Base-by-base conservation (phyloP, 31 red algal species). In the Pterothamnion heteromorphum region DNA sequence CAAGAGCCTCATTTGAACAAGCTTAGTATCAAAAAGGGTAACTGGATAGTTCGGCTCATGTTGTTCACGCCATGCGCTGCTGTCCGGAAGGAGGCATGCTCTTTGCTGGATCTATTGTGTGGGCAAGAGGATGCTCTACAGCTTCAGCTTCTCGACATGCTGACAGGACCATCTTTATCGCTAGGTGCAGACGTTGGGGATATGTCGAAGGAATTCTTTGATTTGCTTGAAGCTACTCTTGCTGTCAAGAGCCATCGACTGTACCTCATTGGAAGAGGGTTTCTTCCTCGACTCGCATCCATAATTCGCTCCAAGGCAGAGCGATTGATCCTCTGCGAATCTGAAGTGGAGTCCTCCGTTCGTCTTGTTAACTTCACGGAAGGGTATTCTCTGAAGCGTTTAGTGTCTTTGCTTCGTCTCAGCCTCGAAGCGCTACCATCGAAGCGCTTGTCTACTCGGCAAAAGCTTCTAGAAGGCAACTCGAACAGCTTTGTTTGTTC, bases 11-110 rank as follows among this genome's bases (percentile, higher is more conserved):
- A n/a, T n/a, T n/a, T n/a, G n/a, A n/a, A n/a, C n/a, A n/a, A n/a
- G n/a, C n/a, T n/a, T n/a, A n/a, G n/a, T 4, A 91, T 95, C 83
- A 80, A 92, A 5, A 74, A 96, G 35, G 90, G 92, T 32, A 94
- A 94, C 80, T 97, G 95, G 95, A 84, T 97, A 31, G 86, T 97
- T 31, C 93, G 93, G 3, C 71, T 97, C 23, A 94, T 97, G 80
- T 76, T 97, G 31, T 93, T 93, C 31, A 97, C 95, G 89, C 89
- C 36, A 34, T 39, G 31, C n/a, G 88, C 21, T 85, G 94, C 36
- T 80, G 93, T 58, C 89, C 35, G 43, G 93, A 97, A 92, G 84
- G 91, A 39, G 91, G 91, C 72, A 36, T 81, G 36, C 43, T 23
- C 20, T 14, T 74, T 94, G n/a, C 36, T 94, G 3, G 84, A 92